These are phyloP conservation scores for Chaetomiaceae sp. DNA, from an alignment of 2,329 filamentous ascomycete species.

Conservation along the genomic window DNA sequence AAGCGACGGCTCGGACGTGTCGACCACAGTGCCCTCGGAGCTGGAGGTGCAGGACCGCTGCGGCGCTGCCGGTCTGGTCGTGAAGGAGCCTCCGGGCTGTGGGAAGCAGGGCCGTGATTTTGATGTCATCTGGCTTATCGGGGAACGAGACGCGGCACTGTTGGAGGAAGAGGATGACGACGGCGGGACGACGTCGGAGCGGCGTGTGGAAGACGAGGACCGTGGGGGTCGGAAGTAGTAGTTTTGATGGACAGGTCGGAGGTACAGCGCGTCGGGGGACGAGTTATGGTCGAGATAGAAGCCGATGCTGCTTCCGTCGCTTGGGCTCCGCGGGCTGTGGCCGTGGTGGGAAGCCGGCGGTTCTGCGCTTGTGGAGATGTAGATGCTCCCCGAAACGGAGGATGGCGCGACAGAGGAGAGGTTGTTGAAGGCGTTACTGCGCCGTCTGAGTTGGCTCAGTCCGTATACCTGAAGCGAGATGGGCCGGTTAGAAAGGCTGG, in stretches of 20 bases:
- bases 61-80: background rate
- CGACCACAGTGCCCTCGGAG: background rate
- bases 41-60: background rate
- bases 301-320: background rate
- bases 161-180: too few relatives aligned
- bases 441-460: conserved; percentile 1
- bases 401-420: background rate
- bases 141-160: too few relatives aligned
- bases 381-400: background rate
- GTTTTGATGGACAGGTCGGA: background rate
- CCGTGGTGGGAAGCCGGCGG: background rate
- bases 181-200: background rate
- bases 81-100: background rate
- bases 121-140: too few relatives aligned
- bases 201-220: background rate
- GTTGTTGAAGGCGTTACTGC: background rate
- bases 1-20: background rate
- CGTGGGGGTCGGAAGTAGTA: background rate
- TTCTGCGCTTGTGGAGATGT: background rate
- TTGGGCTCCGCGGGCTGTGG: conserved; percentile 1
- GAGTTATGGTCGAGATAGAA: background rate
- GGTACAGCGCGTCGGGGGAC: background rate
- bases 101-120: background rate
- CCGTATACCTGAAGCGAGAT: background rate
- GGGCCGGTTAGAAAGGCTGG: background rate